phyloP scores from a whole-genome alignment of 257 asterid genomes.

The Eustoma russellianum region DNA sequence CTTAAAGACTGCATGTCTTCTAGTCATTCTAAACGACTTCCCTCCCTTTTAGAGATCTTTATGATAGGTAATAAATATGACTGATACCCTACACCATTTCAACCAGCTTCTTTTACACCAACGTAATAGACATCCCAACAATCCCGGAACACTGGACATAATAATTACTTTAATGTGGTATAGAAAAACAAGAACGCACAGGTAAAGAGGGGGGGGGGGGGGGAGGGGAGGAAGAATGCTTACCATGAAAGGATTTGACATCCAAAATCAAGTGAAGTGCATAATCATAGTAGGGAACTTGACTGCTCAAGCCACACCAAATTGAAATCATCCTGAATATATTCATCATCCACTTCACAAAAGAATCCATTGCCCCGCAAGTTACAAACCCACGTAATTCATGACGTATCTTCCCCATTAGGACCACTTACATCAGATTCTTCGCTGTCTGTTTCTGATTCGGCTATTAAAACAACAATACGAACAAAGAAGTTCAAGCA shows the following conservation, averaged over 20 bases:
- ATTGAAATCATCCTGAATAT: constrained; percentile 93
- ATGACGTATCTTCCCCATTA: constrained; percentile 95
- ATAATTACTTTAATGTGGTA: too few species aligned
- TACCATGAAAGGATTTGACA: constrained; percentile 92
- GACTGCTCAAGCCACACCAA: constrained; percentile 96
- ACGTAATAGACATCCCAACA: too few species aligned
- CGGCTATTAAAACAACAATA: constrained; percentile 44
- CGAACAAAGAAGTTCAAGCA: too few species aligned
- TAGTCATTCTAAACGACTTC: too few species aligned
- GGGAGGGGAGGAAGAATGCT: constrained; percentile 12
- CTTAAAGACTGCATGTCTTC: too few species aligned
- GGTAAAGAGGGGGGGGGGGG: too few species aligned
- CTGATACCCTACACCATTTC: too few species aligned
- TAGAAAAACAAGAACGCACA: too few species aligned
- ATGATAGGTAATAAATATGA: too few species aligned
- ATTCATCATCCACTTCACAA: constrained; percentile 98
- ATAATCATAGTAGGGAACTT: constrained; percentile 91
- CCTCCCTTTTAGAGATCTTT: too few species aligned
- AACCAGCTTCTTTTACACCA: too few species aligned
- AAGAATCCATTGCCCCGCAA: constrained; percentile 90
- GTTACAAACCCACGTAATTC: constrained; percentile 99
- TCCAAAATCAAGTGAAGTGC: constrained; percentile 93
- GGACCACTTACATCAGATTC: constrained; percentile 96
- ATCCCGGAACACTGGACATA: too few species aligned
- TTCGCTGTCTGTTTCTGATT: constrained; percentile 92